phyloP scores from a whole-genome alignment of 2,329 filamentous ascomycete genomes.

The Tolypocladium guangdongense region DNA sequence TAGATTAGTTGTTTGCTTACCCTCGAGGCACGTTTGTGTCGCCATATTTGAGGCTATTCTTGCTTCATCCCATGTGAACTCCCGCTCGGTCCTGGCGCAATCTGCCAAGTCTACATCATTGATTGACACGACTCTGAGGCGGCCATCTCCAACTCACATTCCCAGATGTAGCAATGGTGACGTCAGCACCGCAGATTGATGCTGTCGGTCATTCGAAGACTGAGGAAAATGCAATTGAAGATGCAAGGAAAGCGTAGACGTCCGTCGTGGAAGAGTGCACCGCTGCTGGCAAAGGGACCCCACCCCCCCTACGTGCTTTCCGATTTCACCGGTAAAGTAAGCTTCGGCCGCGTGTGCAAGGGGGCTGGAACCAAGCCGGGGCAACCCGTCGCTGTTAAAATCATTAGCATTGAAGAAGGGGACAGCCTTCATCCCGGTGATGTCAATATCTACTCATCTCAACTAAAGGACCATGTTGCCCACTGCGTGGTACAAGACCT shows the following conservation, averaged over 20 bases:
- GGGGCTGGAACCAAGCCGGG: conserved; percentile 35
- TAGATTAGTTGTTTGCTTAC: too few species aligned
- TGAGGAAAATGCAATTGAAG: conserved; percentile 51
- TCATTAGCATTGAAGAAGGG: conserved; percentile 72
- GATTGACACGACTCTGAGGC: too few species aligned
- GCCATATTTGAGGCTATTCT: too few species aligned
- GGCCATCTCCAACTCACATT: too few species aligned
- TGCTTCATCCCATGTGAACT: too few species aligned
- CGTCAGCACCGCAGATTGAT: conserved; percentile 31
- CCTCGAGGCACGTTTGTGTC: too few species aligned
- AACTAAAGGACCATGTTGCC: conserved; percentile 58
- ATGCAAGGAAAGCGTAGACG: conserved; percentile 59
- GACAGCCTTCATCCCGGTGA: conserved; percentile 56
- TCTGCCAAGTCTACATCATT: too few species aligned
- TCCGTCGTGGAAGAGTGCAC: conserved; percentile 51
- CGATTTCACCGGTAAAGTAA: conserved; percentile 65
- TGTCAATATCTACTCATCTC: conserved; percentile 58
- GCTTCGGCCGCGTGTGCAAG: conserved; percentile 65
- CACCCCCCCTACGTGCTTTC: conserved; percentile 56
- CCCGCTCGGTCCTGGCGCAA: too few species aligned
- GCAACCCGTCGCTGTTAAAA: conserved; percentile 65
- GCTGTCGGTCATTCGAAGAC: conserved; percentile 32
- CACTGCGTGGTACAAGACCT: conserved; percentile 64
- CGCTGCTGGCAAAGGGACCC: conserved; percentile 45
- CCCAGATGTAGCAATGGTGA: too few species aligned